Base-by-base conservation (phyloP, 2,329 filamentous ascomycete species). In the Fragosphaeria purpurea region DNA sequence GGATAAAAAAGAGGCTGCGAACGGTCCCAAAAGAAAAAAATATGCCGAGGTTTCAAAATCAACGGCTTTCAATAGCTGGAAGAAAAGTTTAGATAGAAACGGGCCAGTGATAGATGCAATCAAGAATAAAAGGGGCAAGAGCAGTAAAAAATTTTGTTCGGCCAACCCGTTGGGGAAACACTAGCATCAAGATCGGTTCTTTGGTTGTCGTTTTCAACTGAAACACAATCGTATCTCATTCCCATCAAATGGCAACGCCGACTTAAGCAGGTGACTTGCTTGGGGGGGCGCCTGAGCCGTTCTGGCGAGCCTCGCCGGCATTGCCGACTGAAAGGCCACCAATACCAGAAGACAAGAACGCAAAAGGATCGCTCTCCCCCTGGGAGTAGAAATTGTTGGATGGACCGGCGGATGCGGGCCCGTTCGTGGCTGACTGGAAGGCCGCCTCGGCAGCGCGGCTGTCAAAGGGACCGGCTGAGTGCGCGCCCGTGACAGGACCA, bases 381-480 rank as follows among this genome's bases (percentile, higher is more conserved):
- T 82, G 74, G 55, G 66, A 72, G 63, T 84, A 85, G 61, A 85
- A 86, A 63, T 80, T 81, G 69, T 86, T 88, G 41, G 85, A 82
- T 37, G 84, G 82, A 41, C 85, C 86, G 54, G 83, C 84, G 43
- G 86, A 87, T 12, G 83, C 82, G 22, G 85, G 84, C 50, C 86
- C 87, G 59, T 93, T 91, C 59, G 84, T 84, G 40, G 88, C 89
- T 41, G 86, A 87, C 64, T 88, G 87, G 74, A 98, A 98, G 32
- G 93, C 91, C 54, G 89, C 89, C 71, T 97, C 91, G 12, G 91
- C 88, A 55, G 88, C 86, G 56, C 90, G 87, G 72, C 89, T 94
- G 64, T 95, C 90, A 62, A 98, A 97, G 5, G 85, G 85, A 10
- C 88, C 86, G 41, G 86, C 86, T 31, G 86, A 86, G 67, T 93